Conservation (phyloP, 228 moss, liverwort and hornwort species). For the Sphagnum fallax region DNA sequence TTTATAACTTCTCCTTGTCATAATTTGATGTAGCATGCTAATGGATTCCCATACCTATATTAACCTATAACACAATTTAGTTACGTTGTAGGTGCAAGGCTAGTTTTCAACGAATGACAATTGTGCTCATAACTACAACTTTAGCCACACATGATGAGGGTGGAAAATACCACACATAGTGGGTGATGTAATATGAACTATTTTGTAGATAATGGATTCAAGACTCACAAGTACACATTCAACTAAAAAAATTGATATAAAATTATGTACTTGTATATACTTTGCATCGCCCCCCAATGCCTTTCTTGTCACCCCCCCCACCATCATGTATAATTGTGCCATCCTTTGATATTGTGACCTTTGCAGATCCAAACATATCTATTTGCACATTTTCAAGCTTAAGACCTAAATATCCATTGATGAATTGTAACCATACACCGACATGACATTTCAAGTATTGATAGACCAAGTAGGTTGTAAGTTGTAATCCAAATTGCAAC, state of each 20-base stretch:
- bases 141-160: background rate
- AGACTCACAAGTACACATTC: background rate
- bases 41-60: constrained; percentile 68
- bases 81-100: background rate
- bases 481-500: no score
- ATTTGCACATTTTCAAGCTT: constrained; percentile 65
- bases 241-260: constrained; percentile 3
- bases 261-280: background rate
- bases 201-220: background rate
- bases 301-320: constrained; percentile 66
- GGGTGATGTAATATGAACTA: background rate
- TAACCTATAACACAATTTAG: background rate
- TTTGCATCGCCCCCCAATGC: constrained; percentile 77
- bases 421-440: constrained; percentile 34
- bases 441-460: background rate
- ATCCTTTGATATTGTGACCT: constrained; percentile 86
- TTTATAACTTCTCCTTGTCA: constrained; percentile 81
- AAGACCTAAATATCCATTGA: constrained; percentile 74
- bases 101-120: background rate
- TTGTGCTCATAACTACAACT: background rate
- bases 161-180: background rate
- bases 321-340: constrained; percentile 87
- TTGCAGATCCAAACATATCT: constrained; percentile 77
- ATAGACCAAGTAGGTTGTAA: background rate
- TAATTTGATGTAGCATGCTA: constrained; percentile 63